Conservation (phyloP, 805 yeast genomes). For the Kazachstania kunashirensis region DNA sequence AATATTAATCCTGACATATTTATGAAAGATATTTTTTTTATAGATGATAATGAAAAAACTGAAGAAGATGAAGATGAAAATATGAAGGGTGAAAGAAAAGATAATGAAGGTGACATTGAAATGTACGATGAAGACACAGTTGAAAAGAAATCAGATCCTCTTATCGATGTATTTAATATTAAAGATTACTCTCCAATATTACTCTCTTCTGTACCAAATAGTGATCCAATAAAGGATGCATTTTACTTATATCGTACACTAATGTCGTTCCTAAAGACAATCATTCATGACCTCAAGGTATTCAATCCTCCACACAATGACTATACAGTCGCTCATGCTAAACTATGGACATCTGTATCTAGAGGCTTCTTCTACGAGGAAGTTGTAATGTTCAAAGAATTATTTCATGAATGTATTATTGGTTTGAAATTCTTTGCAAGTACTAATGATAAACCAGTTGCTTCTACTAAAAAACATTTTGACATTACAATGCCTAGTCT, state of each 20-base stretch:
- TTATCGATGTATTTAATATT: constrained; percentile 37
- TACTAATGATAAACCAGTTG: constrained; percentile 22
- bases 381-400: constrained; percentile 58
- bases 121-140: constrained; percentile 10
- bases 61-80: background rate
- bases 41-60: constrained; percentile 17
- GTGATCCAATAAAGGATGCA: constrained; percentile 76
- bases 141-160: constrained; percentile 8
- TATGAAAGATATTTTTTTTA: constrained; percentile 25
- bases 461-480: constrained; percentile 31
- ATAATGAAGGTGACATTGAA: constrained; percentile 19
- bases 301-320: constrained; percentile 74
- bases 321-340: constrained; percentile 41
- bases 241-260: constrained; percentile 78
- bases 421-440: constrained; percentile 70
- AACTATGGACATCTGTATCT: constrained; percentile 77
- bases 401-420: constrained; percentile 75
- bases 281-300: constrained; percentile 77
- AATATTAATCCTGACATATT: constrained; percentile 33
- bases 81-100: constrained; percentile 4
- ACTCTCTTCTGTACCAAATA: constrained; percentile 37
- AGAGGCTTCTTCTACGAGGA: constrained; percentile 80
- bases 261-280: constrained; percentile 82
- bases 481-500: constrained; percentile 71
- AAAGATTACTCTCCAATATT: constrained; percentile 49